These are phyloP conservation scores for Fusarium liriodendri DNA, from an alignment of 2,329 filamentous ascomycete genomes.

Conservation along the genomic window DNA sequence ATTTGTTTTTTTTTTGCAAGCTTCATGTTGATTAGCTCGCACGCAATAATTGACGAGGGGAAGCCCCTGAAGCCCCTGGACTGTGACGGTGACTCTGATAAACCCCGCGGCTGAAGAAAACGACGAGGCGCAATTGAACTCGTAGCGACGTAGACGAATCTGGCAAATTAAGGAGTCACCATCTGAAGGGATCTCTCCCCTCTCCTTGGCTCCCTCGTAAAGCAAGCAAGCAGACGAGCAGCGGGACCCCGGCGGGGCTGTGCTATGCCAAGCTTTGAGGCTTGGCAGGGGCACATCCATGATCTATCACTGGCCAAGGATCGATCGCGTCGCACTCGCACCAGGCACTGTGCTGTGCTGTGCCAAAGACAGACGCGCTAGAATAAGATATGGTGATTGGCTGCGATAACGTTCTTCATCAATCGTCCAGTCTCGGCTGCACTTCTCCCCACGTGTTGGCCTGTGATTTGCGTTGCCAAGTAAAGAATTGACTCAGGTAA, in stretches of 20 bases:
- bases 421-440: not conserved
- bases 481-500: not conserved
- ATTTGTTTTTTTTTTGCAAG: not conserved
- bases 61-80: not conserved
- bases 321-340: not conserved
- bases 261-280: not conserved
- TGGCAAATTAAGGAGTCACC: not conserved
- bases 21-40: not conserved
- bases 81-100: not conserved
- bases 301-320: not conserved
- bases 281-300: not conserved
- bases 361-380: not conserved
- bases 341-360: too few species aligned
- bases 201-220: not conserved
- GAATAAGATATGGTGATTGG: not conserved
- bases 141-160: not conserved
- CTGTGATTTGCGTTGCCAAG: not conserved
- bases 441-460: not conserved
- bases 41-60: not conserved
- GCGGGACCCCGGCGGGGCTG: not conserved
- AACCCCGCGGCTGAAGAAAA: not conserved
- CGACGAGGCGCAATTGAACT: not conserved
- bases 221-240: not conserved
- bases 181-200: not conserved
- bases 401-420: not conserved